Evolutionary conservation across 768 basidiomycete species (phyloP).

Genomic region (Lenzites betulinus): DNA sequence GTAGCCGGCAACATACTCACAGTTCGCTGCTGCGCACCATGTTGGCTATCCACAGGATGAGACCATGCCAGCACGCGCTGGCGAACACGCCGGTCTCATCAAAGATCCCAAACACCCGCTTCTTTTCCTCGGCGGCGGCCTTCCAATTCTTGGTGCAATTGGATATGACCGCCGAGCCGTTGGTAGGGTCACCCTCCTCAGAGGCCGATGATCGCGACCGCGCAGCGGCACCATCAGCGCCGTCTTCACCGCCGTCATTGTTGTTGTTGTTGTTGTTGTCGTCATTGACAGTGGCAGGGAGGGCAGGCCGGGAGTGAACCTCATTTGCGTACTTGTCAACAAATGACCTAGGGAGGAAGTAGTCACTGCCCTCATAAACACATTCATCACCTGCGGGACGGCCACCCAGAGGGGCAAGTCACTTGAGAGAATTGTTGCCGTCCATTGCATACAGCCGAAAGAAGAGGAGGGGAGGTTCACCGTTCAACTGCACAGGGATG

Average conservation of each 20-base stretch:
- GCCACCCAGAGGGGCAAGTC: constrained; percentile 25
- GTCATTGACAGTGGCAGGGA: neutral
- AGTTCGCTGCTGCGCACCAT: constrained; percentile 24
- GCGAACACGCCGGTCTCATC: too few relatives aligned
- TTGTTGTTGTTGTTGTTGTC: neutral
- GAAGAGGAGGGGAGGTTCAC: constrained; percentile 27
- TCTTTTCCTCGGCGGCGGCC: constrained; percentile 31
- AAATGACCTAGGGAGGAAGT: constrained; percentile 27
- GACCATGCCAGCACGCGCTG: constrained; percentile 25
- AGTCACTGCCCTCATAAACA: constrained; percentile 25
- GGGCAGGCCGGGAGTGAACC: constrained; percentile 21
- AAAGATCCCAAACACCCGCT: constrained; percentile 39
- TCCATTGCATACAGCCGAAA: constrained; percentile 8
- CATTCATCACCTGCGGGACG: constrained; percentile 23
- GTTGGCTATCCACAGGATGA: constrained; percentile 22
- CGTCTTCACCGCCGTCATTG: neutral
- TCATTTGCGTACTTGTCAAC: constrained; percentile 37
- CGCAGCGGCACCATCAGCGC: too few relatives aligned
- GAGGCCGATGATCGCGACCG: neutral
- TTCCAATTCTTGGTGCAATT: constrained; percentile 37
- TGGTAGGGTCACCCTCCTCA: constrained; percentile 21
- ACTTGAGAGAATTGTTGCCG: constrained; percentile 26
- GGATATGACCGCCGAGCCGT: constrained; percentile 12
- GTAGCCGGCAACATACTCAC: constrained; percentile 11
- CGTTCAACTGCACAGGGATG: constrained; percentile 26